A percentile compares a stretch with the other conserved stretches of the same genome.
Evolutionary conservation across 2,329 filamentous ascomycete species (phyloP).

Genomic region (Nemania serpens): DNA sequence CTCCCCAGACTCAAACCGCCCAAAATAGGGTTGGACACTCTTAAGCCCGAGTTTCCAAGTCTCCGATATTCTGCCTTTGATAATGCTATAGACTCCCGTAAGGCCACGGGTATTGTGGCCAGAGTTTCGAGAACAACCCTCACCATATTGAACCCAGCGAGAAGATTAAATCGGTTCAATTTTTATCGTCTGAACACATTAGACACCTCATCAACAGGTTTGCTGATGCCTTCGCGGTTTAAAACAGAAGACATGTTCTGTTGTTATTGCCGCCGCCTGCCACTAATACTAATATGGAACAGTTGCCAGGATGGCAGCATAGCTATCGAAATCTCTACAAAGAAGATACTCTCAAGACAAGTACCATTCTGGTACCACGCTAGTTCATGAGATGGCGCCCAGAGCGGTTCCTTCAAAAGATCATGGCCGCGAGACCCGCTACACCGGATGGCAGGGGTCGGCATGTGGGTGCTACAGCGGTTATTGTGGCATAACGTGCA

Average conservation of each 20-base stretch:
- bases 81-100: slow-evolving; percentile 8
- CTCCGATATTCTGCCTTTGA: slow-evolving; percentile 16
- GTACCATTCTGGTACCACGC: not conserved
- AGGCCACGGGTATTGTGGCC: slow-evolving; percentile 3
- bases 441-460: too few species aligned
- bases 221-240: not conserved
- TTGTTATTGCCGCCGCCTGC: not conserved
- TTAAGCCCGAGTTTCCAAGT: slow-evolving; percentile 9
- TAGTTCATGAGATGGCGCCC: not conserved
- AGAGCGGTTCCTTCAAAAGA: not conserved
- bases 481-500: too few species aligned
- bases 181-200: not conserved
- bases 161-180: not conserved
- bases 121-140: slow-evolving; percentile 6
- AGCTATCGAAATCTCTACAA: not conserved
- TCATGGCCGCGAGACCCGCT: not conserved
- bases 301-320: not conserved
- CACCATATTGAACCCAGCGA: not conserved
- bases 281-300: not conserved
- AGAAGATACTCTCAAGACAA: not conserved
- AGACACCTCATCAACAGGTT: not conserved
- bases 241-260: not conserved
- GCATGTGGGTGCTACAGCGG: too few species aligned
- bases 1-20: slow-evolving; percentile 11
- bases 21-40: slow-evolving; percentile 15